Evolutionary conservation across 2,329 filamentous ascomycete species (phyloP), one percentile per base, ranked within the genome.

Genomic region (Alternaria panax): DNA sequence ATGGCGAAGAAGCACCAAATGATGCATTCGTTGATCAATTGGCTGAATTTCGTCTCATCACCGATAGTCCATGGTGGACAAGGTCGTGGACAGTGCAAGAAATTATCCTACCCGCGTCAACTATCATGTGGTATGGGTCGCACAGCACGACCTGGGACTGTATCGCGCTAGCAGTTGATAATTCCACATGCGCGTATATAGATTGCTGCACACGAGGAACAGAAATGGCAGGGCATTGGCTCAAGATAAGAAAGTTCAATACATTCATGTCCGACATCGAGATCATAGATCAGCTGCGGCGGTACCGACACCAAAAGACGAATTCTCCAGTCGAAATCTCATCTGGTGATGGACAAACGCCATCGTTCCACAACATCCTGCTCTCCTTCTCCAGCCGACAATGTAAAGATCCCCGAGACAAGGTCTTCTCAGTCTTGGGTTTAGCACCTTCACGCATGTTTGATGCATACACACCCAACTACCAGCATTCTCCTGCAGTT

Each of bases 61-160:
- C 12, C 6, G n/a, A 42, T 14, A 53, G 20, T 22, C 14, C 25
- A 18, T 53, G 51, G 51, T 53, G 51, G 51, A 32, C 38, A 11
- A n/a, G 51, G 28, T n/a, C 41, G 12, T 53, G 51, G 51, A 53
- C 51, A 6, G 38, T 53, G 11, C 51, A 53, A 53, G 51, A 53
- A 16, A 38, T 43, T 12, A 43, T 53, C 4, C 25, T 53, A 22
- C 51, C 51, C 11, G 25, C 20, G 30, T 27, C 38, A n/a, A 30
- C 25, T 32, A 24, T 43, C 14, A 4, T 53, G 7, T 42, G 38
- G 41, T 53, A 32, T 27, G 51, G 41, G 7, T 22, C 27, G 16
- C 30, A 30, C 20, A 43, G 25, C n/a, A 30, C 38, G 22, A 42
- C 25, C 36, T 53, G 51, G 38, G 25, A 22, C 25, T n/a, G 51